Evolutionary conservation across 225 moss, liverwort and hornwort genomes (phyloP), one percentile per base, ranked within the genome.

Genomic region (Lunularia cruciata): DNA sequence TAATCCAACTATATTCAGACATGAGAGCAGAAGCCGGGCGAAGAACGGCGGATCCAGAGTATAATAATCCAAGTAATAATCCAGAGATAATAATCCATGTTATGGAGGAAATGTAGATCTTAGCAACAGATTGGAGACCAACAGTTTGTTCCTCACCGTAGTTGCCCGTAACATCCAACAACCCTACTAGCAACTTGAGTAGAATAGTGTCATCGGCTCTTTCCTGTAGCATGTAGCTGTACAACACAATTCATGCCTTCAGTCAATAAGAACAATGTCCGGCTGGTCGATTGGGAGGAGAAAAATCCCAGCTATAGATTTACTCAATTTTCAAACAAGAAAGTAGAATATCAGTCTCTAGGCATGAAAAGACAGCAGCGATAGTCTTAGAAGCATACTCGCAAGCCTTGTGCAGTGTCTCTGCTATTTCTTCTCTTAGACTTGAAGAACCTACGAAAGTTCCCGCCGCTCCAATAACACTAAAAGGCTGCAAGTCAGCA

Each of bases 141-240:
- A 19, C 8, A 11, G 4, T 40, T 13, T 6, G 61, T 13, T 38
- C 38, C 78, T 86, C 71, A 86, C 88, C 92, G 59, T 80, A 83
- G 56, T 87, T 84, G 66, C 83, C 89, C 60, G 83, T 75, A 4
- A 79, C 74, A 58, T 83, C 78, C 67, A 92, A 77, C 64, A 89
- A 76, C 45, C 78, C 68, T 64, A 86, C 87, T 27, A 92, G 79
- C 75, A 87, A 68, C 65, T 84, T 87, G 65, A 90, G 76, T 53
- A 88, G 58, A 37, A 83, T 88, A 59, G 89, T 92, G 63, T 92
- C 92, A 71, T 92, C 92, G 58, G 87, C 87, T 67, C 80, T 85
- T 59, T 92, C 87, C 75, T 79, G 81, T 35, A 92, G 72, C 85
- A 92, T 86, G 71, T 88, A 90, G 61, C 90, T 90, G 73, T 47